phyloP scores from a whole-genome alignment of 31 red algal genomes.

The Porphyra umbilicalis region DNA sequence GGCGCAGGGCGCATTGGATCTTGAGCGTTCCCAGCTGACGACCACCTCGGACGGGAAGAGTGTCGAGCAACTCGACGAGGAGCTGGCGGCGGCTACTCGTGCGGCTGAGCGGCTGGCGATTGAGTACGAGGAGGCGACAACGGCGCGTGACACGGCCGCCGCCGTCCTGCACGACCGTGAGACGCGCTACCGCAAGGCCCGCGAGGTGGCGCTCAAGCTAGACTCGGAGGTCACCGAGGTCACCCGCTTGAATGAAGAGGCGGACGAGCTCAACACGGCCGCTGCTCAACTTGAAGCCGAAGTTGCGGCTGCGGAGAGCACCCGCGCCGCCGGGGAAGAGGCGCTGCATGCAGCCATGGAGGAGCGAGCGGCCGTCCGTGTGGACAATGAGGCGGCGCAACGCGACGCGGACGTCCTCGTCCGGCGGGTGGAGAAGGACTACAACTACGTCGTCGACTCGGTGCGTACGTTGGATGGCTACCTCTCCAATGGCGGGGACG shows the following conservation, averaged over 20 bases:
- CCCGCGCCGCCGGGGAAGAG: background rate
- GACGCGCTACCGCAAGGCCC: background rate
- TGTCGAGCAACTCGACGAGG: background rate
- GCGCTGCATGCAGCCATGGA: background rate
- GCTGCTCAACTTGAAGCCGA: background rate
- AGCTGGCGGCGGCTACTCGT: background rate
- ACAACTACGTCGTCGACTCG: background rate
- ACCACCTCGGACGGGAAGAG: background rate
- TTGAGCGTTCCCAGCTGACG: background rate
- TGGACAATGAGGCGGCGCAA: background rate
- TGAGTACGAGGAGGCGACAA: background rate
- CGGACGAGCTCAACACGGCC: background rate
- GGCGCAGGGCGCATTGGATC: background rate
- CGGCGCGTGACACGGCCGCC: background rate
- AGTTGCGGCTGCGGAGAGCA: slow-evolving; percentile 1
- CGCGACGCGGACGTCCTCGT: background rate
- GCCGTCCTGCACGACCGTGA: background rate
- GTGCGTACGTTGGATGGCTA: background rate
- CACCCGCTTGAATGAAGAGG: slow-evolving; percentile 1
- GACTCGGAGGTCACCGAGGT: background rate
- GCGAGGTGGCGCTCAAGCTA: background rate
- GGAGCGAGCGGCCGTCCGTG: background rate
- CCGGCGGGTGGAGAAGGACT: background rate
- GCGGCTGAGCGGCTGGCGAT: background rate
- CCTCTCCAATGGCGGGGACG: background rate